phyloP scores from a whole-genome alignment of 129 eudicot genomes.

The Saussurea involucrata region DNA sequence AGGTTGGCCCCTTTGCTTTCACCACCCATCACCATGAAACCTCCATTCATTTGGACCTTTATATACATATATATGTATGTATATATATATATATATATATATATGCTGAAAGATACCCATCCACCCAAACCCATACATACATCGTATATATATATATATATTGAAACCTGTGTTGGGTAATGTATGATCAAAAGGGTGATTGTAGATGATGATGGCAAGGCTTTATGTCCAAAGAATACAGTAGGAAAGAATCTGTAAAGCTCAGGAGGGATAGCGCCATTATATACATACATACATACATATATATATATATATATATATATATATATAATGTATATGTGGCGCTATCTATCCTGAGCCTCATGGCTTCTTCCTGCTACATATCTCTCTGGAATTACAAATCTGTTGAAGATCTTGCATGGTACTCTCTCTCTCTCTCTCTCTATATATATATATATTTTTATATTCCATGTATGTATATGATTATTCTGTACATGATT shows the following conservation, averaged over 20 bases:
- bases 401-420: neutral
- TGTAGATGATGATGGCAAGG: neutral
- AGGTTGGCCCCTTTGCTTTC: slow-evolving; percentile 39
- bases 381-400: neutral
- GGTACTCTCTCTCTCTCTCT: slow-evolving; percentile 16
- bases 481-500: neutral
- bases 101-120: neutral
- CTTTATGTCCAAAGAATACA: neutral
- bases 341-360: slow-evolving; percentile 54
- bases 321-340: neutral
- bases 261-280: slow-evolving; percentile 40
- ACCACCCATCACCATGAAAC: slow-evolving; percentile 28
- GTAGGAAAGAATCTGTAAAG: slow-evolving; percentile 37
- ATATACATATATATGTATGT: neutral
- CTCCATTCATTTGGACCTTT: slow-evolving; percentile 20
- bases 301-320: neutral
- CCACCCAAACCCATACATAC: neutral
- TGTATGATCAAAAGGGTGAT: slow-evolving; percentile 10
- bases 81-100: neutral
- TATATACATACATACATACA: neutral
- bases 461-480: too few species aligned
- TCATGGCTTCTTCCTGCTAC: slow-evolving; percentile 36
- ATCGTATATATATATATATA: neutral
- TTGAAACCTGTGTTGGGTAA: neutral
- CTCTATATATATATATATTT: neutral